A percentile compares a stretch with the other conserved stretches of the same genome.
phyloP scores from a whole-genome alignment of 2,329 filamentous ascomycete genomes.

The Curvularia sp. region DNA sequence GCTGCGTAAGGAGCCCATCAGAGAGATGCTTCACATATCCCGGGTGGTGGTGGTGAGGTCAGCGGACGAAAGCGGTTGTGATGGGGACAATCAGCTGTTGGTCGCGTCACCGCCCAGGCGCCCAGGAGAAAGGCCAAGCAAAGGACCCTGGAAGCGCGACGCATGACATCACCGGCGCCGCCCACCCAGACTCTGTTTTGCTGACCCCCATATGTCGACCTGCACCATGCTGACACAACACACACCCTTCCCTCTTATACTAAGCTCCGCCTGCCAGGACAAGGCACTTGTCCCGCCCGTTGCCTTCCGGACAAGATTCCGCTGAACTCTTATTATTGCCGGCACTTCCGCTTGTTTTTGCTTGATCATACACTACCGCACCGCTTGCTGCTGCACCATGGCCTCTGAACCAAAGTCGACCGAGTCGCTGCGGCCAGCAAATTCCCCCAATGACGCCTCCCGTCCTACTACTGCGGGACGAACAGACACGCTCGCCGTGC shows the following conservation, averaged over 20 bases:
- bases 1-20: constrained; percentile 34
- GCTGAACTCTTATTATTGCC: constrained; percentile 19
- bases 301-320: constrained; percentile 35
- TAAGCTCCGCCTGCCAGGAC: constrained; percentile 13
- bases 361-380: background rate
- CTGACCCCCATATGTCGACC: constrained; percentile 8
- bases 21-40: constrained; percentile 40
- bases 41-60: constrained; percentile 28
- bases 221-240: constrained; percentile 22
- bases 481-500: constrained; percentile 27
- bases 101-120: constrained; percentile 17
- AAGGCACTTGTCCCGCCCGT: constrained; percentile 32
- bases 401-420: constrained; percentile 39
- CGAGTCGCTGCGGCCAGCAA: constrained; percentile 37
- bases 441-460: constrained; percentile 18
- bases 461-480: constrained; percentile 20
- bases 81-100: constrained; percentile 4
- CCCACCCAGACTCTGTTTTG: constrained; percentile 2
- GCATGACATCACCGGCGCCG: constrained; percentile 19
- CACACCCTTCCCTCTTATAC: constrained; percentile 3
- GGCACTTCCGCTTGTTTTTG: constrained; percentile 17
- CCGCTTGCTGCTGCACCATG: constrained; percentile 23
- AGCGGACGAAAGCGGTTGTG: constrained; percentile 16
- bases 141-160: background rate
- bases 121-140: constrained; percentile 13